These are phyloP conservation scores for Wickerhamomyces canadensis DNA, from an alignment of 805 yeast genomes.

Conservation along the genomic window DNA sequence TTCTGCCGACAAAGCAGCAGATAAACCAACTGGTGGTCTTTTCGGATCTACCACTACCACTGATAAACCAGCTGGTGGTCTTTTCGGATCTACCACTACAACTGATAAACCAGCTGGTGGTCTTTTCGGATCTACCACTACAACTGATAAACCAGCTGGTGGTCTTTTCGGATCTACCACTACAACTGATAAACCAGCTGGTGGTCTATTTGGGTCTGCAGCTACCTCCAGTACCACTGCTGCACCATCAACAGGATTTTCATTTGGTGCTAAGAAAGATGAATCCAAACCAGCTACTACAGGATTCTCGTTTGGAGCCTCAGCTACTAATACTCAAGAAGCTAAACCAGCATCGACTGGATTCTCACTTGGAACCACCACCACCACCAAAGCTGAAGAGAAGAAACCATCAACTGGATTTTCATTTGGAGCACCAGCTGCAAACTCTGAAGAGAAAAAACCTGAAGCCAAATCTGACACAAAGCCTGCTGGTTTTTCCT, in stretches of 20 bases:
- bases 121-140: no score
- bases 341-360: conserved; percentile 13
- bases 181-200: not conserved
- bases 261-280: conserved; percentile 2
- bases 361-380: conserved; percentile 9
- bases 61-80: not conserved
- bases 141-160: no score
- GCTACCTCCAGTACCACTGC: conserved; percentile 4
- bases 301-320: conserved; percentile 5
- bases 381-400: conserved; percentile 10
- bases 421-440: conserved; percentile 8
- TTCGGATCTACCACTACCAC: conserved; percentile 1
- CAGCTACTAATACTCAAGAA: no score
- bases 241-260: conserved; percentile 3
- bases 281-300: conserved; percentile 12
- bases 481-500: not conserved
- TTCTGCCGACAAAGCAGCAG: no score
- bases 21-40: conserved; percentile 2
- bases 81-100: not conserved
- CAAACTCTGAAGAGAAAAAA: conserved; percentile 5
- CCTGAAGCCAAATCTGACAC: conserved; percentile 2
- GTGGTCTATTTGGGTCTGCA: no score
- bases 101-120: not conserved
- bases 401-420: conserved; percentile 6
- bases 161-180: not conserved